Percentiles rank a stretch among this genome's conserved stretches.
These are phyloP conservation scores for Trichoderma simmonsii DNA, from an alignment of 2,329 filamentous ascomycete genomes.

Conservation along the genomic window DNA sequence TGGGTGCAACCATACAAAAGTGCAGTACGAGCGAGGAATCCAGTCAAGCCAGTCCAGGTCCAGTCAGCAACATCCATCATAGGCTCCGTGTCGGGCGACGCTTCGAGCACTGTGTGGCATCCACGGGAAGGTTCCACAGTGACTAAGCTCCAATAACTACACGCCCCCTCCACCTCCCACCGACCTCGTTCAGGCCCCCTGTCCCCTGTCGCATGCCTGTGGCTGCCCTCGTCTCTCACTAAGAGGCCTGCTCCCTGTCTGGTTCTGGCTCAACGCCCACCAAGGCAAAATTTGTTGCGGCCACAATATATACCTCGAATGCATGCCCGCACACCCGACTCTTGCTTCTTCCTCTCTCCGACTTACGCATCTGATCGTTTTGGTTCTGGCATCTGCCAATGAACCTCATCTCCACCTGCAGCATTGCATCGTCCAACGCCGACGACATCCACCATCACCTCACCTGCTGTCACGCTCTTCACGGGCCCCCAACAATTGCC, in stretches of 20 bases:
- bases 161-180: constrained; percentile 14
- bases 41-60: not conserved
- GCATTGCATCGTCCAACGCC: constrained; percentile 25
- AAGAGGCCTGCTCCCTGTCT: constrained; percentile 5
- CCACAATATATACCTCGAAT: constrained; percentile 34
- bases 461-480: not conserved
- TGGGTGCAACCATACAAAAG: not conserved
- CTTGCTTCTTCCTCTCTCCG: constrained; percentile 15
- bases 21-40: not conserved
- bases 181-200: not conserved
- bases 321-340: constrained; percentile 26
- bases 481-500: constrained; percentile 29
- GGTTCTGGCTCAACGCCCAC: constrained; percentile 16
- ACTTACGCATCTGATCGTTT: constrained; percentile 31
- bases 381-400: constrained; percentile 43
- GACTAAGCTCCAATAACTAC: constrained; percentile 14
- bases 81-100: constrained; percentile 12
- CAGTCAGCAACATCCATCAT: constrained; percentile 2
- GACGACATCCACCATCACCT: constrained; percentile 22
- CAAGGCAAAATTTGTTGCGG: constrained; percentile 27
- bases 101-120: constrained; percentile 24
- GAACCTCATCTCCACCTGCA: constrained; percentile 23
- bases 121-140: constrained; percentile 22
- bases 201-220: constrained; percentile 27
- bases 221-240: constrained; percentile 23